Conservation (phyloP, 768 basidiomycete genomes). For the Mycena rosella region DNA sequence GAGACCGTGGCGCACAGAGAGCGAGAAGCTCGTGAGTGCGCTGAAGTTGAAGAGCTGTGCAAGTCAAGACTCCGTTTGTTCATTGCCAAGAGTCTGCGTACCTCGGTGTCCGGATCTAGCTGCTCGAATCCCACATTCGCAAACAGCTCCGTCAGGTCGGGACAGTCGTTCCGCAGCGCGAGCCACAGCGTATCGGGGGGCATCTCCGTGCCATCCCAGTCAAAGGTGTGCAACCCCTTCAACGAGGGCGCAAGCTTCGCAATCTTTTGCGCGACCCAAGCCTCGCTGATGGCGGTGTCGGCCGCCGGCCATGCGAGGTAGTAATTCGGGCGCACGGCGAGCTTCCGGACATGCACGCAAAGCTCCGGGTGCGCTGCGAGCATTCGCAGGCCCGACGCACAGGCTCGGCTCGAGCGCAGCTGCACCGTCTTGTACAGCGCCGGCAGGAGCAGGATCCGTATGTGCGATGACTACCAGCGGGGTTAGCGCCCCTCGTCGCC, state of each 20-base stretch:
- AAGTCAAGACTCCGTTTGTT: too few species aligned
- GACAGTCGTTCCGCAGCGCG: conserved; percentile 56
- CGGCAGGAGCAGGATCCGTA: conserved; percentile 46
- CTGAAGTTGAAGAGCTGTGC: conserved; percentile 57
- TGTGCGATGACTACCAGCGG: conserved; percentile 43
- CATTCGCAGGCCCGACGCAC: conserved; percentile 53
- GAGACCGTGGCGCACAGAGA: conserved; percentile 62
- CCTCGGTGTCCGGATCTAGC: conserved; percentile 51
- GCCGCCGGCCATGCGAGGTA: conserved; percentile 64
- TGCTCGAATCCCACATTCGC: conserved; percentile 57
- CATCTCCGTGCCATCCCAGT: conserved; percentile 66
- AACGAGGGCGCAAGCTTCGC: conserved; percentile 48
- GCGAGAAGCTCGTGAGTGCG: conserved; percentile 58
- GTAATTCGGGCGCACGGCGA: conserved; percentile 64
- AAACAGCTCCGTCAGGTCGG: conserved; percentile 57
- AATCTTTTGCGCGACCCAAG: conserved; percentile 55
- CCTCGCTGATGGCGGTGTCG: conserved; percentile 56
- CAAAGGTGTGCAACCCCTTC: conserved; percentile 56
- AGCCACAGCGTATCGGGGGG: conserved; percentile 59
- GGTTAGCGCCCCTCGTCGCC: background rate
- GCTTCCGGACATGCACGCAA: conserved; percentile 54
- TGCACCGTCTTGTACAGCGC: conserved; percentile 59
- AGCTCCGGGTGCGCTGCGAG: conserved; percentile 51
- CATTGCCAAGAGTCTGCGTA: conserved; percentile 14
- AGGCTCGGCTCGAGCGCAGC: conserved; percentile 58